Percentiles rank a stretch among this genome's conserved stretches.
Evolutionary conservation across 2,329 filamentous ascomycete species (phyloP).

Genomic region (Epichloe glyceriae): DNA sequence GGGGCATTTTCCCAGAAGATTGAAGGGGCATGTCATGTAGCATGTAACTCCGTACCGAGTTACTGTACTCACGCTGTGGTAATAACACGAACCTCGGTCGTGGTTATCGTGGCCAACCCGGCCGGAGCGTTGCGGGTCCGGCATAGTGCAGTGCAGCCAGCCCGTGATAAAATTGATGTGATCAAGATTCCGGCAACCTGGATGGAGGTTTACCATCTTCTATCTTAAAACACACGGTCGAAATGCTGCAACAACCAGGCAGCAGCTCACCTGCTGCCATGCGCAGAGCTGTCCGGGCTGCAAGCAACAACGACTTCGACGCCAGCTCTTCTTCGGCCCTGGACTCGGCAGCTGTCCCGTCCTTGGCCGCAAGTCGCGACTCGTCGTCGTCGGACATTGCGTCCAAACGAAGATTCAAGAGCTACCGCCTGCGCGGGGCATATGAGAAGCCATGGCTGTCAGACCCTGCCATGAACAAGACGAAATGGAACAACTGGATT

Average conservation of each 20-base stretch:
- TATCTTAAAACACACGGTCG: neutral
- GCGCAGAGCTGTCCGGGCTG: neutral
- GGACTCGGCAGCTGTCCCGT: neutral
- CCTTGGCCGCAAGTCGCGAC: neutral
- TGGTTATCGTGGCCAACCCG: no score
- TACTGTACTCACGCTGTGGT: no score
- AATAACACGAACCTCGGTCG: no score
- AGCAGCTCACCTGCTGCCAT: neutral
- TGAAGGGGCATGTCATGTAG: no score
- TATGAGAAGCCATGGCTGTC: slow-evolving; percentile 28
- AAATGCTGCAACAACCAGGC: neutral
- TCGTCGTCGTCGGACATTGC: slow-evolving; percentile 3
- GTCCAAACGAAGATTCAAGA: slow-evolving; percentile 16
- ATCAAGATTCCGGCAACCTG: no score
- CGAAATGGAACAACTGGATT: slow-evolving; percentile 23
- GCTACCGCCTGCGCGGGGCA: slow-evolving; percentile 19
- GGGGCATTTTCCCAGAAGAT: no score
- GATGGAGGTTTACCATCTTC: no score
- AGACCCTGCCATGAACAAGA: slow-evolving; percentile 20
- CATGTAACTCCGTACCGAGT: no score
- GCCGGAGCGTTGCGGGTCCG: no score
- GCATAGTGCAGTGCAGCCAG: no score
- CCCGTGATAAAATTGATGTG: no score
- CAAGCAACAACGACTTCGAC: neutral
- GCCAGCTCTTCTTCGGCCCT: slow-evolving; percentile 2